Evolutionary conservation across 371 early-diverging fungal genomes (phyloP), one percentile per base, ranked within the genome.

Genomic region (Mucor irregularis): DNA sequence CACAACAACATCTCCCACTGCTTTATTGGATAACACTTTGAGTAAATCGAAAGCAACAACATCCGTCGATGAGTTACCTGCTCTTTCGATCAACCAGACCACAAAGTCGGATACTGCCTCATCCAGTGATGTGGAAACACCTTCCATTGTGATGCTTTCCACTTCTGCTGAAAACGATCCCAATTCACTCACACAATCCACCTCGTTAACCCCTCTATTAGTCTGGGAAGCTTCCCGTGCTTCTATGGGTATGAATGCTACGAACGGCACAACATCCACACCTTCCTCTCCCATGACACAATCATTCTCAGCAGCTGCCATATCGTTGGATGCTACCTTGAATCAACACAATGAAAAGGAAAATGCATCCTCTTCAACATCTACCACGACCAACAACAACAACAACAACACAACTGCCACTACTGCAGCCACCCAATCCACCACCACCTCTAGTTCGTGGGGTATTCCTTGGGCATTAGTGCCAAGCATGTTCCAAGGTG

Each of bases 391-490:
- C 3, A 37, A 25, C 46, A 37, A 25, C 16, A 8, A 1, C 16
- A 24, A 19, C 11, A 25, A 34, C 16, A 21, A 28, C 8, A 47
- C 47, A 47, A 49, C 19, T 21, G n/a, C n/a, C n/a, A n/a, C n/a
- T 29, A 45, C 16, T 17, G 22, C 49, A 40, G 45, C 37, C 19
- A 28, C 48, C n/a, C n/a, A n/a, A n/a, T n/a, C n/a, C 0, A 47
- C 30, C 3, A 47, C 17, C 13, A 29, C 34, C 7, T 21, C 26
- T 16, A 30, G 55, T 13, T 55, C 74, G 1, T 78, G 79, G 79
- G 79, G 79, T 29, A 75, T 78, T 28, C 79, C 79, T 21, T 78
- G 79, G 79, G 68, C 69, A 10, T 54, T 75, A 16, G 74, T 78
- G 3, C 79, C 56, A 11, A 63, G 65, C 39, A 72, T 72, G 70